phyloP scores from a whole-genome alignment of 2,329 filamentous ascomycete species.

The Emergomyces africanus region DNA sequence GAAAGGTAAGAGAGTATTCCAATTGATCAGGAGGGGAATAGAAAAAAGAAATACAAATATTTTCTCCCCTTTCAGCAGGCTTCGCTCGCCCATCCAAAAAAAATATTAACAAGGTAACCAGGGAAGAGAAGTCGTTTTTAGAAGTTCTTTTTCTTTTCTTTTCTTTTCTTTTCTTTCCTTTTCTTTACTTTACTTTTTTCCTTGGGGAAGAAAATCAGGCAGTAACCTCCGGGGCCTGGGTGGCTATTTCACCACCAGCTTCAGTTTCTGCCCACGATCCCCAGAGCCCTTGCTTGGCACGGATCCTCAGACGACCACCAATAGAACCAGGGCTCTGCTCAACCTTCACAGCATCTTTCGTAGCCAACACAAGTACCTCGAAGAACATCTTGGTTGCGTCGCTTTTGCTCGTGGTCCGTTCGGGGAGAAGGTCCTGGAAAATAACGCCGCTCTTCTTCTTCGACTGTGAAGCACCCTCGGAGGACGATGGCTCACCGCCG shows the following conservation, averaged over 20 bases:
- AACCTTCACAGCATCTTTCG: constrained; percentile 95
- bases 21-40: background rate
- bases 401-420: constrained; percentile 63
- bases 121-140: too few relatives aligned
- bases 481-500: constrained; percentile 48
- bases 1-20: background rate
- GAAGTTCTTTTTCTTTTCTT: too few relatives aligned
- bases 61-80: background rate
- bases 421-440: constrained; percentile 85
- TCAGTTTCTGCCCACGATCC: constrained; percentile 79
- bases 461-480: constrained; percentile 57
- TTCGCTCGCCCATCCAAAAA: too few relatives aligned
- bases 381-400: constrained; percentile 99
- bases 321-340: constrained; percentile 65
- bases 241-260: constrained; percentile 35
- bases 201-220: constrained; percentile 2
- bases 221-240: constrained; percentile 20
- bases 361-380: constrained; percentile 86
- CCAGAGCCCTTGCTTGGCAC: constrained; percentile 93
- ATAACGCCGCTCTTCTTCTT: constrained; percentile 65
- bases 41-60: background rate
- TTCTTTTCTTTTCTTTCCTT: too few relatives aligned
- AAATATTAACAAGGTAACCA: too few relatives aligned
- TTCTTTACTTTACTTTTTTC: too few relatives aligned
- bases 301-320: constrained; percentile 67